Percentiles rank a stretch among this genome's conserved stretches.
These are phyloP conservation scores for Tricholoma hemisulphureum DNA, from an alignment of 768 basidiomycete species.

Conservation along the genomic window DNA sequence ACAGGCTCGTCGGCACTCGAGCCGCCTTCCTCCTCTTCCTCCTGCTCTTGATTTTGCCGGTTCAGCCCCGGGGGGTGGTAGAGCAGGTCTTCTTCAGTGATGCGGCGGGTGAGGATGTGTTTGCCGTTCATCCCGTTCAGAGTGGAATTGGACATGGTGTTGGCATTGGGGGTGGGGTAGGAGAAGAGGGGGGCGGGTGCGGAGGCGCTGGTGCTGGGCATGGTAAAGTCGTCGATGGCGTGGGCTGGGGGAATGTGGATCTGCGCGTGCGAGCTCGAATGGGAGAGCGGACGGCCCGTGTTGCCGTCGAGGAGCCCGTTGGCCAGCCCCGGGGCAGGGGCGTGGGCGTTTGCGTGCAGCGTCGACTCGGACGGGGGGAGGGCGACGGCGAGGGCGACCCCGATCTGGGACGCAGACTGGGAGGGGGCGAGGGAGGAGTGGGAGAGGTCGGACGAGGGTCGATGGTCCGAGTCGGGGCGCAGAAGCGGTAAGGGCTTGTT, in stretches of 20 bases:
- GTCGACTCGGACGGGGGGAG: not conserved
- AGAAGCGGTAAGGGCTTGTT: slow-evolving; percentile 6
- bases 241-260: slow-evolving; percentile 53
- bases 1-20: slow-evolving; percentile 32
- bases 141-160: slow-evolving; percentile 1
- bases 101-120: slow-evolving; percentile 29
- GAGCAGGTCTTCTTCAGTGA: slow-evolving; percentile 34
- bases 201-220: not conserved
- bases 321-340: no score
- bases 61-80: no score
- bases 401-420: slow-evolving; percentile 69
- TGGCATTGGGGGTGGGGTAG: not conserved
- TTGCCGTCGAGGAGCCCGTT: no score
- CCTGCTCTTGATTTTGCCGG: slow-evolving; percentile 13
- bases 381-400: slow-evolving; percentile 3
- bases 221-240: slow-evolving; percentile 32
- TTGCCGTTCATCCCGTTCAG: slow-evolving; percentile 1
- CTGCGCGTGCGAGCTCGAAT: slow-evolving; percentile 11
- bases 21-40: slow-evolving; percentile 25
- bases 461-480: slow-evolving; percentile 20
- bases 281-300: slow-evolving; percentile 4
- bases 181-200: not conserved
- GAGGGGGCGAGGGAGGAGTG: slow-evolving; percentile 63
- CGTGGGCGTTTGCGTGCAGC: not conserved
- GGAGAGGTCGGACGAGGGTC: slow-evolving; percentile 50